phyloP scores from a whole-genome alignment of 2,329 filamentous ascomycete genomes.

The Thielaviopsis cerberus region DNA sequence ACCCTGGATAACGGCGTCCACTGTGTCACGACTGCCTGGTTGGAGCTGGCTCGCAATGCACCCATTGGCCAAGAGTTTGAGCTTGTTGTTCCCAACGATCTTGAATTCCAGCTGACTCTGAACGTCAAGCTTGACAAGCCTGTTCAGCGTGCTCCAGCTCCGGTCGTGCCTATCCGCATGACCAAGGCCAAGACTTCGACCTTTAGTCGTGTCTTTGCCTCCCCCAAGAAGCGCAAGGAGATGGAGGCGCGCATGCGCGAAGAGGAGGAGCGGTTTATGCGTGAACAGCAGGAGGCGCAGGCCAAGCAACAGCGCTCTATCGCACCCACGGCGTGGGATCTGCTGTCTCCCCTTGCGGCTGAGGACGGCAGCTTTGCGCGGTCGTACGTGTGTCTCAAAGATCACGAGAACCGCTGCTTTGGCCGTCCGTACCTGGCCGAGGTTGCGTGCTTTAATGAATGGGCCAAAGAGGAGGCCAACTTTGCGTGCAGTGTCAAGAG shows the following conservation, averaged over 20 bases:
- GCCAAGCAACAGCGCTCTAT: conserved; percentile 42
- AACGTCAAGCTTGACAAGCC: conserved; percentile 87
- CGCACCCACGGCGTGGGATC: conserved; percentile 63
- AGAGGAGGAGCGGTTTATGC: conserved; percentile 55
- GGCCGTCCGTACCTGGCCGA: conserved; percentile 77
- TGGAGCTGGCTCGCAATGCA: conserved; percentile 78
- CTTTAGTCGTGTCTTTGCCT: conserved; percentile 82
- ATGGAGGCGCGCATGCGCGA: conserved; percentile 69
- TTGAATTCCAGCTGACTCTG: conserved; percentile 96
- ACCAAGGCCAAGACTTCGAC: conserved; percentile 59
- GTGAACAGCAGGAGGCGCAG: conserved; percentile 45
- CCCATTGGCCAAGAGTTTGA: conserved; percentile 97
- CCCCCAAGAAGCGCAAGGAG: conserved; percentile 92
- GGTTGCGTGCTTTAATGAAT: conserved; percentile 94
- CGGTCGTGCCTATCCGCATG: conserved; percentile 34
- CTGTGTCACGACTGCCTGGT: conserved; percentile 89
- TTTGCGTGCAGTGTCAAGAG: conserved; percentile 80
- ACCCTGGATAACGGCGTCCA: conserved; percentile 97
- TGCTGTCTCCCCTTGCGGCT: conserved; percentile 69
- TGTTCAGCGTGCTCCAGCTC: conserved; percentile 34
- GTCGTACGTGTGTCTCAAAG: conserved; percentile 82
- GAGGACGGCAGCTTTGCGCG: conserved; percentile 87
- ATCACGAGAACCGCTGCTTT: conserved; percentile 75
- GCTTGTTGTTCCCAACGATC: conserved; percentile 84
- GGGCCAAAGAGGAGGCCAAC: conserved; percentile 71